phyloP scores from a whole-genome alignment of 805 yeast genomes.

The Ogataea philodendri region DNA sequence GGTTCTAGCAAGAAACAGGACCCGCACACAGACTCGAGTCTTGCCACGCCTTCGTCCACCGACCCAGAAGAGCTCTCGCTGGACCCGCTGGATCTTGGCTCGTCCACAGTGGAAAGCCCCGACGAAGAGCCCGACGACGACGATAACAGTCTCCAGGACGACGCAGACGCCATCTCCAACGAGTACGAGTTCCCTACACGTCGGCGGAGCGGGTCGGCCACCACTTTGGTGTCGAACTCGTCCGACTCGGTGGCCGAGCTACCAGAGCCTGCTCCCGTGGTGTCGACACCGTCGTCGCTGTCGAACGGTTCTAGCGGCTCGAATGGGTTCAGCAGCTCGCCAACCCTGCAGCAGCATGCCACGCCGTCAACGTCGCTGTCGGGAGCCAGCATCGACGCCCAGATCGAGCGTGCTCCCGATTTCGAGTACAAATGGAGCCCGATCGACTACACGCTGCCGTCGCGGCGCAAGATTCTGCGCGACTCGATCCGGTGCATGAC shows the following conservation, averaged over 20 bases:
- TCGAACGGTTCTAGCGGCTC: slow-evolving; percentile 4
- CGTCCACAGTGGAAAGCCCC: slow-evolving; percentile 23
- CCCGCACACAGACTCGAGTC: neutral
- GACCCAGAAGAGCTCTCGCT: slow-evolving; percentile 1
- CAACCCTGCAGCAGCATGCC: slow-evolving; percentile 6
- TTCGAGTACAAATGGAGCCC: slow-evolving; percentile 10
- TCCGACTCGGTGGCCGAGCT: slow-evolving; percentile 27
- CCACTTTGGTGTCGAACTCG: slow-evolving; percentile 3
- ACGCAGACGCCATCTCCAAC: too few relatives aligned
- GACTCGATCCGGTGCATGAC: slow-evolving; percentile 37
- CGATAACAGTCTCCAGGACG: neutral
- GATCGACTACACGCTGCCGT: slow-evolving; percentile 17
- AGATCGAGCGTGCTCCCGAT: slow-evolving; percentile 4
- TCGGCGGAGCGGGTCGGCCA: neutral
- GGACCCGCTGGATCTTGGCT: slow-evolving; percentile 6
- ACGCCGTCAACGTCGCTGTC: slow-evolving; percentile 15
- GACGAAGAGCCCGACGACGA: slow-evolving; percentile 25
- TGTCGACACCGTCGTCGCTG: slow-evolving; percentile 13
- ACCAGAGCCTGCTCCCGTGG: slow-evolving; percentile 12
- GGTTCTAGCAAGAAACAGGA: slow-evolving; percentile 1
- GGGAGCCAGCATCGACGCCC: too few relatives aligned
- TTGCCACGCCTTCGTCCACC: too few relatives aligned
- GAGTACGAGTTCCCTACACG: slow-evolving; percentile 10
- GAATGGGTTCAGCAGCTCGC: slow-evolving; percentile 8
- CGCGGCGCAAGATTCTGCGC: slow-evolving; percentile 28